phyloP scores from a whole-genome alignment of 2,329 filamentous ascomycete species.

The Sporothrix pallida region DNA sequence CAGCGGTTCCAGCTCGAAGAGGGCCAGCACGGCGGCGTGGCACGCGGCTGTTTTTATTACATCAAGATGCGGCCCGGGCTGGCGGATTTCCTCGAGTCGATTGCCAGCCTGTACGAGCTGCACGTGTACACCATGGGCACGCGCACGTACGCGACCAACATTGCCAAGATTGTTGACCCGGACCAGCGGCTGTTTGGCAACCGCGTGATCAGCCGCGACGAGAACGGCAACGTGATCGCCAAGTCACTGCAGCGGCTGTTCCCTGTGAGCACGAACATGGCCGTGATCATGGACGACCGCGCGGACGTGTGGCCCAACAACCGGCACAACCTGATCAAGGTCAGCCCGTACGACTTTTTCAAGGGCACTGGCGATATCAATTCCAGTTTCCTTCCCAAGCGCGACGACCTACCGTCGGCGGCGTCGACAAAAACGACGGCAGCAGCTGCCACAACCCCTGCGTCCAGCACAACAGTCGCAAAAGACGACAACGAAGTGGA shows the following conservation, averaged over 20 bases:
- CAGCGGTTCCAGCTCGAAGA: slow-evolving; percentile 90
- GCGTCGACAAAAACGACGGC: slow-evolving; percentile 25
- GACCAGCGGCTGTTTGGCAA: slow-evolving; percentile 89
- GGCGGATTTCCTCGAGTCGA: slow-evolving; percentile 75
- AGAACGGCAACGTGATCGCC: slow-evolving; percentile 89
- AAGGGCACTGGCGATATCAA: slow-evolving; percentile 98
- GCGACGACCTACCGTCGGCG: slow-evolving; percentile 55
- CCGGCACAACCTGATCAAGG: slow-evolving; percentile 90
- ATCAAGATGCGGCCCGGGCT: slow-evolving; percentile 95
- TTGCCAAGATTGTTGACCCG: slow-evolving; percentile 91
- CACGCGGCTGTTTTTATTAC: slow-evolving; percentile 89
- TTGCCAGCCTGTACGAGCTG: slow-evolving; percentile 85
- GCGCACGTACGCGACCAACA: slow-evolving; percentile 89
- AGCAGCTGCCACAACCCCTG: not conserved
- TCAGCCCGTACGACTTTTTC: slow-evolving; percentile 96
- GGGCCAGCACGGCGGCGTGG: slow-evolving; percentile 69
- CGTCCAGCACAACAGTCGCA: not conserved
- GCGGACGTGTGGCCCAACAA: slow-evolving; percentile 95
- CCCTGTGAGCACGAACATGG: slow-evolving; percentile 97
- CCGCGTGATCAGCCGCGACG: slow-evolving; percentile 92
- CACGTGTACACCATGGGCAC: slow-evolving; percentile 99
- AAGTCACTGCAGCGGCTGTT: slow-evolving; percentile 92
- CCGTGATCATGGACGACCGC: slow-evolving; percentile 96
- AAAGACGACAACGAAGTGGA: slow-evolving; percentile 28
- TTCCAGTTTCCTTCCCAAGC: slow-evolving; percentile 91